Percentiles rank a stretch among this genome's conserved stretches.
Conservation (phyloP, 2,329 filamentous ascomycete species). For the Botrytis galanthina region DNA sequence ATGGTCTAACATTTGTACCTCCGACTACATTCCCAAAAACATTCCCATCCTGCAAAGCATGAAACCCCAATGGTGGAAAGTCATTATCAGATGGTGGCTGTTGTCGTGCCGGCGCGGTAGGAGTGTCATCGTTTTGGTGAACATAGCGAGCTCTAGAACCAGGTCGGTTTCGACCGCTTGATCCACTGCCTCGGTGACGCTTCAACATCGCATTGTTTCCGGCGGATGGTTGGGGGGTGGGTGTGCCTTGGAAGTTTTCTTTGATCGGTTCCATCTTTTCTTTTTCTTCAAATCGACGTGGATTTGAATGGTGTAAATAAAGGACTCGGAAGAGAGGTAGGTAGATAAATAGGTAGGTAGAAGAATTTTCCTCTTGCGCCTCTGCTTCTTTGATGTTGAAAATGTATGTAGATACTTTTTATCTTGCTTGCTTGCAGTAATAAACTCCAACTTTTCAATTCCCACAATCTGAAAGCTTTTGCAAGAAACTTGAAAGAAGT, state of each 20-base stretch:
- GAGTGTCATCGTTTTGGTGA: background rate
- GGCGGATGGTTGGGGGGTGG: background rate
- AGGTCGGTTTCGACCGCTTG: background rate
- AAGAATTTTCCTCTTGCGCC: background rate
- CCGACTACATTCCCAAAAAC: background rate
- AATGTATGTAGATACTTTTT: background rate
- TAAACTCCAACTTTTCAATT: background rate
- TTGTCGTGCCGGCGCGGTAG: background rate
- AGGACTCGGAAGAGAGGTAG: background rate
- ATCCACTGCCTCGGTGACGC: background rate
- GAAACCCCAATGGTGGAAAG: background rate
- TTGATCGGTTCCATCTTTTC: background rate
- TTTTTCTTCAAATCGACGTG: background rate
- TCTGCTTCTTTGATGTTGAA: background rate
- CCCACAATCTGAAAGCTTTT: background rate
- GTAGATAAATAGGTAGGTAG: background rate
- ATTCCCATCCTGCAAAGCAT: background rate
- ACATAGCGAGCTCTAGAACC: background rate
- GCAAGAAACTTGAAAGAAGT: background rate
- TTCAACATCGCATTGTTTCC: background rate
- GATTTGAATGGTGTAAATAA: background rate
- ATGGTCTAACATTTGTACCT: background rate
- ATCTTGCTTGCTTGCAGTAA: background rate
- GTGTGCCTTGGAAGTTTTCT: background rate
- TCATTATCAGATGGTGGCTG: background rate